These are phyloP conservation scores for Colletotrichum liriopes DNA, from an alignment of 2,329 filamentous ascomycete species.

Conservation along the genomic window DNA sequence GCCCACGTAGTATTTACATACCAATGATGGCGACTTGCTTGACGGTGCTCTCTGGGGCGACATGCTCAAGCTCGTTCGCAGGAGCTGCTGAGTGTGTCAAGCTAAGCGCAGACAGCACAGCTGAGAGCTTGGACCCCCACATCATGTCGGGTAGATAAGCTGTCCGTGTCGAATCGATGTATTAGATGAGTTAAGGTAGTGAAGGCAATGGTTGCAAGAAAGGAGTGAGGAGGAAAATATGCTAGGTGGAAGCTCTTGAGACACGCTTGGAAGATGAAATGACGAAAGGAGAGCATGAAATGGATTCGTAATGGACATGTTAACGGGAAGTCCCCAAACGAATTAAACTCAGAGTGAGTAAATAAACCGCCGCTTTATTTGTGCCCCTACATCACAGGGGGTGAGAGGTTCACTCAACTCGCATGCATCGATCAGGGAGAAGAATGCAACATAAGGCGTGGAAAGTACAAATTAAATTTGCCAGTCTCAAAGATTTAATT, in stretches of 20 bases:
- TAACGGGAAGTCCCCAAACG: conserved; percentile 25
- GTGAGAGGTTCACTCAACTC: neutral
- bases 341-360: conserved; percentile 39
- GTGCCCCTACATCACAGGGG: neutral
- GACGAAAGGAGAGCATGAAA: conserved; percentile 28
- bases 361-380: conserved; percentile 41
- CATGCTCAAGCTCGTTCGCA: conserved; percentile 44
- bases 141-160: conserved; percentile 13
- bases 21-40: conserved; percentile 51
- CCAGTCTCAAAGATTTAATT: no score
- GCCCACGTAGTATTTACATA: conserved; percentile 34
- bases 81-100: conserved; percentile 39
- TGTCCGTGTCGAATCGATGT: neutral
- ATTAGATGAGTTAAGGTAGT: neutral
- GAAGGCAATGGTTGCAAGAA: neutral
- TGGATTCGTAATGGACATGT: conserved; percentile 22
- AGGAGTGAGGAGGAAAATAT: neutral
- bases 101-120: conserved; percentile 44
- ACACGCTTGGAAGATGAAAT: conserved; percentile 19
- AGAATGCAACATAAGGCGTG: neutral
- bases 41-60: conserved; percentile 36
- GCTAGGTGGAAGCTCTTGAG: neutral
- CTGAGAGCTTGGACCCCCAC: conserved; percentile 44
- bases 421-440: neutral
- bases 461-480: neutral